Conservation (phyloP, 2,329 filamentous ascomycete genomes). For the Fusarium nematophilum region DNA sequence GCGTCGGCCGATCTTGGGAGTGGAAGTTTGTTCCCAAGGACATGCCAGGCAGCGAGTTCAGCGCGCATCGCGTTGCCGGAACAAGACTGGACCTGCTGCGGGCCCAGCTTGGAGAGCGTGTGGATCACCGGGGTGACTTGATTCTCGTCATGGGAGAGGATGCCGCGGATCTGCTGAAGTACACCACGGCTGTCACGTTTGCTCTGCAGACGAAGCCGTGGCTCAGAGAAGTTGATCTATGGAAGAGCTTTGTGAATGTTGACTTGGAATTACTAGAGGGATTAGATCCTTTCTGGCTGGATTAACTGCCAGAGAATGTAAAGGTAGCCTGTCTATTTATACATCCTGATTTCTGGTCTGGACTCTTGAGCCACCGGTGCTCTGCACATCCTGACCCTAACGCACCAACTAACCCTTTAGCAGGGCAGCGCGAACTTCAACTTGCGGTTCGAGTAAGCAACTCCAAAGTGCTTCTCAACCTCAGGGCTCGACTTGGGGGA, state of each 20-base stretch:
- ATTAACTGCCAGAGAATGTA: slow-evolving; percentile 22
- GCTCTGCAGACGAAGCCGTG: slow-evolving; percentile 46
- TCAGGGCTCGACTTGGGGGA: slow-evolving; percentile 26
- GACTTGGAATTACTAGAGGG: slow-evolving; percentile 34
- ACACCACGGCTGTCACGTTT: slow-evolving; percentile 41
- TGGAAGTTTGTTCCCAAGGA: slow-evolving; percentile 47
- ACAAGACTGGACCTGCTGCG: slow-evolving; percentile 29
- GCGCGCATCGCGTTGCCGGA: slow-evolving; percentile 19
- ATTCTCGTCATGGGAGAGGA: slow-evolving; percentile 44
- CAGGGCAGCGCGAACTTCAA: slow-evolving; percentile 38
- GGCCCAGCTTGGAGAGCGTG: slow-evolving; percentile 31
- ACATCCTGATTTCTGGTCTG: too few species aligned
- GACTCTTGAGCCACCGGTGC: too few species aligned
- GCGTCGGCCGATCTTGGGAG: slow-evolving; percentile 39
- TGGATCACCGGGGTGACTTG: slow-evolving; percentile 38
- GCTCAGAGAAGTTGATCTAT: slow-evolving; percentile 43
- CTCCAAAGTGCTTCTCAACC: slow-evolving; percentile 41
- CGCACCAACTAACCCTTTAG: too few species aligned
- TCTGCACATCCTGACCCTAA: too few species aligned
- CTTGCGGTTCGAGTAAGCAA: slow-evolving; percentile 38
- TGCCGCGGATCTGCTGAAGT: slow-evolving; percentile 36
- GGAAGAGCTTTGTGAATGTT: slow-evolving; percentile 47
- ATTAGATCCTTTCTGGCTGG: slow-evolving; percentile 38
- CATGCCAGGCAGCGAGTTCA: slow-evolving; percentile 42
- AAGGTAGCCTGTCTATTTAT: too few species aligned